Evolutionary conservation across 768 basidiomycete species (phyloP).

Genomic region (Tricholoma saponaceum): DNA sequence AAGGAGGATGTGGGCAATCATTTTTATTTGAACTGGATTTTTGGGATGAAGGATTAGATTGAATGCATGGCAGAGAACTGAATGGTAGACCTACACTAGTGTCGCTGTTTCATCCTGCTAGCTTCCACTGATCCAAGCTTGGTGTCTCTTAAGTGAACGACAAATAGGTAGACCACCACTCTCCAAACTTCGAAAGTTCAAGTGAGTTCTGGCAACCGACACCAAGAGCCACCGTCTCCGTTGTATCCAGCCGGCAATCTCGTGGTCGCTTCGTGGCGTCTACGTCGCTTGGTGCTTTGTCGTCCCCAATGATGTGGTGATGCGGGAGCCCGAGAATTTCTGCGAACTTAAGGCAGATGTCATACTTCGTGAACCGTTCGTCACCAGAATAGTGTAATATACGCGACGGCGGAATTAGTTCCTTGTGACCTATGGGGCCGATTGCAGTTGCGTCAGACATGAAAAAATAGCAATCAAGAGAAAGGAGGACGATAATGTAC

Average conservation of each 20-base stretch:
- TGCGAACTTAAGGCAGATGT: constrained; percentile 81
- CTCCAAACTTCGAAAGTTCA: constrained; percentile 66
- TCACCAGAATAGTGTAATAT: constrained; percentile 85
- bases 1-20: too few relatives aligned
- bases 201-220: constrained; percentile 43
- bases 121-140: too few relatives aligned
- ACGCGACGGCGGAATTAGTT: constrained; percentile 43
- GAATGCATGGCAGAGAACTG: too few relatives aligned
- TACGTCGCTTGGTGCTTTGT: constrained; percentile 55
- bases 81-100: too few relatives aligned
- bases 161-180: constrained; percentile 77
- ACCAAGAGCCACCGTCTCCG: constrained; percentile 62
- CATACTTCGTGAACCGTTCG: constrained; percentile 89
- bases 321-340: constrained; percentile 67
- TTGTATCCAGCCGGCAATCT: constrained; percentile 76
- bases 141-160: too few relatives aligned
- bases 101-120: too few relatives aligned
- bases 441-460: neutral
- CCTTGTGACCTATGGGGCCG: constrained; percentile 25
- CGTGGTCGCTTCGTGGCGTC: constrained; percentile 74
- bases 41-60: too few relatives aligned
- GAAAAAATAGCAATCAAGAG: neutral
- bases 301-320: constrained; percentile 70
- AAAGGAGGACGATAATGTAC: neutral
- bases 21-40: too few relatives aligned